Evolutionary conservation across 495 filamentous ascomycete species (phyloP).

Genomic region (Delitschia confertaspora): DNA sequence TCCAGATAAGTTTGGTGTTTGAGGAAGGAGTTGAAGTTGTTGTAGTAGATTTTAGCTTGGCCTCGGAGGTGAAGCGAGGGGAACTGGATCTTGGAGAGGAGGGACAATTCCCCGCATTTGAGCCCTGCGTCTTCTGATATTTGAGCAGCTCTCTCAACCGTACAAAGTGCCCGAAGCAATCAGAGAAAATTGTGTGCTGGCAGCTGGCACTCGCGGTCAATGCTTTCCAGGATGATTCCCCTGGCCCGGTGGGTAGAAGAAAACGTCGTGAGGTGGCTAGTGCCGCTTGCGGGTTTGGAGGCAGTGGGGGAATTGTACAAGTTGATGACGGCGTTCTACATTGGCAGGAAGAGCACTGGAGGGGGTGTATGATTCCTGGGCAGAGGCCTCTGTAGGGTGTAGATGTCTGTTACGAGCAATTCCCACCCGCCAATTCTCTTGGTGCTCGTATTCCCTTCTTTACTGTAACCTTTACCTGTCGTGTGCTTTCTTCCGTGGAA

Average conservation of each 20-base stretch:
- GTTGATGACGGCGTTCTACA: too few species aligned
- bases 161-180: slow-evolving; percentile 2
- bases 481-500: too few species aligned
- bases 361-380: too few species aligned
- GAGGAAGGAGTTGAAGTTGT: slow-evolving; percentile 10
- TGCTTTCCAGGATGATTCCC: too few species aligned
- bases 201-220: slow-evolving; percentile 6
- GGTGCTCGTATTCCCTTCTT: too few species aligned
- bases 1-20: too few species aligned
- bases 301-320: too few species aligned
- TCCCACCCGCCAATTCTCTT: too few species aligned
- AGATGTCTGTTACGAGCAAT: too few species aligned
- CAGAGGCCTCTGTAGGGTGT: too few species aligned
- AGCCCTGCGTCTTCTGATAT: slow-evolving; percentile 8
- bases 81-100: slow-evolving; percentile 15
- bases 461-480: too few species aligned
- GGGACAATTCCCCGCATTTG: slow-evolving; percentile 26
- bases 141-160: neutral
- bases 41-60: slow-evolving; percentile 17
- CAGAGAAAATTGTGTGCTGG: slow-evolving; percentile 9
- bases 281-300: slow-evolving; percentile 1
- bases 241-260: slow-evolving; percentile 12
- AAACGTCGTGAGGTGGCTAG: slow-evolving; percentile 3
- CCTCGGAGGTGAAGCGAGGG: slow-evolving; percentile 25
- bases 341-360: too few species aligned